A percentile compares a stretch with the other conserved stretches of the same genome.
These are phyloP conservation scores for Fistulinella cinereoalba DNA, from an alignment of 1,284 basidiomycete genomes.

Conservation along the genomic window DNA sequence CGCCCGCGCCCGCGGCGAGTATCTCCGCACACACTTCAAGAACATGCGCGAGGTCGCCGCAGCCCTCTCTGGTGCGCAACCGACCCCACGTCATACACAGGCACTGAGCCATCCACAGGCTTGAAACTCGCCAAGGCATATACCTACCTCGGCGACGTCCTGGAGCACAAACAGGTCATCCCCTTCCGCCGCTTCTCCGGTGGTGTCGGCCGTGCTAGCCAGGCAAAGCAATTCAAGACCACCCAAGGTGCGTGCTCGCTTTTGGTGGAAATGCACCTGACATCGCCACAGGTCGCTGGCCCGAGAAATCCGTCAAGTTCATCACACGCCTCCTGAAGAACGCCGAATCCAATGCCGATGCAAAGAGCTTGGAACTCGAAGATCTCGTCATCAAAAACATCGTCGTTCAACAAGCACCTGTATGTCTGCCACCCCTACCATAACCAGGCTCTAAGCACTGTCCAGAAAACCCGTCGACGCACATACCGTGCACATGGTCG, in stretches of 20 bases:
- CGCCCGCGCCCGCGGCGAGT: conserved; percentile 91
- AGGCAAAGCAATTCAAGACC: conserved; percentile 97
- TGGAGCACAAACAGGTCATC: conserved; percentile 96
- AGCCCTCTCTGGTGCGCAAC: conserved; percentile 71
- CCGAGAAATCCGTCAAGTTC: conserved; percentile 98
- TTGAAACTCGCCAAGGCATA: conserved; percentile 96
- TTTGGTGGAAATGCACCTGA: not conserved
- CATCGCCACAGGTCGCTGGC: conserved; percentile 87
- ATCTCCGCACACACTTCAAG: conserved; percentile 99
- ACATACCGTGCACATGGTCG: conserved; percentile 99
- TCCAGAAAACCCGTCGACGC: conserved; percentile 96
- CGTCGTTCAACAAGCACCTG: conserved; percentile 96
- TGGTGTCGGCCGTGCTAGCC: conserved; percentile 94
- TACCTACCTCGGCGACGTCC: conserved; percentile 90
- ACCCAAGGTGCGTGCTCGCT: conserved; percentile 76
- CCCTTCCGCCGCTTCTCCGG: conserved; percentile 98
- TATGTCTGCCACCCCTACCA: conserved; percentile 39
- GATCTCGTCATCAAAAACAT: conserved; percentile 96
- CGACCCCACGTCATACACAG: not conserved
- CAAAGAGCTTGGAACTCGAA: conserved; percentile 93
- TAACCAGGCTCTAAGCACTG: not conserved
- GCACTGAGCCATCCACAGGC: conserved; percentile 50
- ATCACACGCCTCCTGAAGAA: conserved; percentile 96
- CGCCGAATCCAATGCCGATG: conserved; percentile 98
- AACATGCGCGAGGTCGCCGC: conserved; percentile 98